These are phyloP conservation scores for Leccinum ponderosum DNA, from an alignment of 1,284 basidiomycete genomes.

Conservation along the genomic window DNA sequence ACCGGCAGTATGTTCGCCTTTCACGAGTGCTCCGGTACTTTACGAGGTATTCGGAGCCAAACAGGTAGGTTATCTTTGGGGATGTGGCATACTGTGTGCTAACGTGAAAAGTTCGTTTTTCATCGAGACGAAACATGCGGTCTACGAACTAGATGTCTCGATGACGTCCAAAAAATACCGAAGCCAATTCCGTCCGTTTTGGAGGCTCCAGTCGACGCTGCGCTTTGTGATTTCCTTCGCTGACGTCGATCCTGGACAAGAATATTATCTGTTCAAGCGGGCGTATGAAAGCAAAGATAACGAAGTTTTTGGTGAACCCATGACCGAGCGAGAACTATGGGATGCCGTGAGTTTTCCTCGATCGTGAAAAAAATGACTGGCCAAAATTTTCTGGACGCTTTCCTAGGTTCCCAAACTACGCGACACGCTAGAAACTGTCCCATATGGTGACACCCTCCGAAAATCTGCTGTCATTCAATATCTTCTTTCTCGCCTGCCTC, in stretches of 20 bases:
- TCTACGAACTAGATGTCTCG: slow-evolving; percentile 51
- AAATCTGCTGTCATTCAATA: slow-evolving; percentile 21
- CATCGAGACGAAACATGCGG: slow-evolving; percentile 58
- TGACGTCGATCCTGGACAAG: slow-evolving; percentile 25
- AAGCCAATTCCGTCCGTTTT: slow-evolving; percentile 48
- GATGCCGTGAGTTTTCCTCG: slow-evolving; percentile 38
- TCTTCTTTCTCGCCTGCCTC: slow-evolving; percentile 20
- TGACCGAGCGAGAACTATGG: slow-evolving; percentile 42
- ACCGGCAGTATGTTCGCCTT: slow-evolving; percentile 37
- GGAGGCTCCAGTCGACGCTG: slow-evolving; percentile 47
- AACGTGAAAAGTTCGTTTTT: slow-evolving; percentile 46
- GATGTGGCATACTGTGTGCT: background rate
- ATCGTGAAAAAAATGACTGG: background rate
- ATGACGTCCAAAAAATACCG: slow-evolving; percentile 47
- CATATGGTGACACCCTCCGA: slow-evolving; percentile 19
- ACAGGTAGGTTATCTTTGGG: slow-evolving; percentile 37
- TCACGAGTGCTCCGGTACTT: slow-evolving; percentile 35
- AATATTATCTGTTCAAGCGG: slow-evolving; percentile 35
- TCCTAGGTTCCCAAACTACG: slow-evolving; percentile 36
- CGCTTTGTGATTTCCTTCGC: slow-evolving; percentile 48
- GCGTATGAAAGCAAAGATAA: slow-evolving; percentile 36
- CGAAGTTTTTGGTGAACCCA: slow-evolving; percentile 39
- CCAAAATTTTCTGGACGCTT: background rate
- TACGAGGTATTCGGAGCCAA: slow-evolving; percentile 36
- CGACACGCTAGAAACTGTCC: slow-evolving; percentile 22